These are phyloP conservation scores for Cadophora luteo-olivacea DNA, from an alignment of 2,329 filamentous ascomycete species.

Conservation along the genomic window DNA sequence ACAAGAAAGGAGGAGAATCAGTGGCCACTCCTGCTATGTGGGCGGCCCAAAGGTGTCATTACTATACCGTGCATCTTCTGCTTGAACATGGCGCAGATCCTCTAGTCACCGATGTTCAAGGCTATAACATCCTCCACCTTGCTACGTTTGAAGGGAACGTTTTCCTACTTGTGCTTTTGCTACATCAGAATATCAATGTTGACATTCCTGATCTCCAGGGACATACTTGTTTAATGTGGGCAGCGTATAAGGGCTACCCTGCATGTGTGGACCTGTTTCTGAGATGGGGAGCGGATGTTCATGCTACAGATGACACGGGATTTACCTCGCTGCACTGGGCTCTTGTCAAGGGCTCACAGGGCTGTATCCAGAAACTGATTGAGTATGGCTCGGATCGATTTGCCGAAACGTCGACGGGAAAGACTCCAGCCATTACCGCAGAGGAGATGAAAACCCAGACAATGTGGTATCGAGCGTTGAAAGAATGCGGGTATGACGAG, in stretches of 20 bases:
- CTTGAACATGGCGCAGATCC: constrained; percentile 92
- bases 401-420: constrained; percentile 85
- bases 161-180: constrained; percentile 83
- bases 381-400: constrained; percentile 97
- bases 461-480: constrained; percentile 82
- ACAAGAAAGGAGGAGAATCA: constrained; percentile 94
- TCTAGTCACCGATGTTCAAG: constrained; percentile 89
- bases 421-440: constrained; percentile 86
- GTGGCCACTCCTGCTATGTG: constrained; percentile 94
- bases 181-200: constrained; percentile 95
- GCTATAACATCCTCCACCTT: constrained; percentile 97
- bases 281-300: constrained; percentile 93
- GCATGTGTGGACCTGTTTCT: constrained; percentile 91
- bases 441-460: constrained; percentile 86
- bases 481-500: constrained; percentile 83
- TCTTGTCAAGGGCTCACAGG: constrained; percentile 87
- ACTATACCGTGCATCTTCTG: constrained; percentile 93
- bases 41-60: constrained; percentile 95
- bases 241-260: constrained; percentile 95
- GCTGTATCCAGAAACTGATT: constrained; percentile 90
- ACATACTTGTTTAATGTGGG: constrained; percentile 98
- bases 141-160: constrained; percentile 98
- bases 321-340: constrained; percentile 98
- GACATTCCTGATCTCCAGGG: constrained; percentile 89
- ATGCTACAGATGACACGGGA: constrained; percentile 87